Percentiles rank a stretch among this genome's conserved stretches.
phyloP scores from a whole-genome alignment of 306 rosid species.

The Abrus precatorius region DNA sequence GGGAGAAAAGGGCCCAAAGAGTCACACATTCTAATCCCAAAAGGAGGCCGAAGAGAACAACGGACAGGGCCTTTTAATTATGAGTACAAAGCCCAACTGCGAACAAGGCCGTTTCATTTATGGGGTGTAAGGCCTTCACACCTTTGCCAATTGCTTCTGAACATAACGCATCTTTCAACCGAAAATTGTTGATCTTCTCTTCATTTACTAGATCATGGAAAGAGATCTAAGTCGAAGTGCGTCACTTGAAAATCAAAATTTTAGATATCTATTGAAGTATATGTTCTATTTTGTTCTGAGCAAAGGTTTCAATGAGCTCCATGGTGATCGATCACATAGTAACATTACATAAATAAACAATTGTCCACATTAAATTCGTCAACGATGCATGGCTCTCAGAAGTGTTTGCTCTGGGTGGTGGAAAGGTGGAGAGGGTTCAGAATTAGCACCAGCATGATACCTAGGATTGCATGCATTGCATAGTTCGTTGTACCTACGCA shows the following conservation, averaged over 20 bases:
- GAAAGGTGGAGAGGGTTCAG: not conserved
- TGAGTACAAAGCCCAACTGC: too few relatives aligned
- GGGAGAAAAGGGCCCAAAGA: too few relatives aligned
- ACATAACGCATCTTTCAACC: not conserved
- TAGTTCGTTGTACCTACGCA: conserved; percentile 57
- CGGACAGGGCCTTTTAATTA: too few relatives aligned
- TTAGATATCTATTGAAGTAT: not conserved
- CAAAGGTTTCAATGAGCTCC: conserved; percentile 2
- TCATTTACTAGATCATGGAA: not conserved
- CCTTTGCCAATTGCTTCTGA: not conserved
- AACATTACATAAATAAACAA: not conserved
- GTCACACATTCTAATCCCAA: too few relatives aligned
- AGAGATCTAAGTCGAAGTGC: not conserved
- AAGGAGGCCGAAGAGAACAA: too few relatives aligned
- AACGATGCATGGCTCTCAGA: conserved; percentile 34
- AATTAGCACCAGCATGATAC: not conserved
- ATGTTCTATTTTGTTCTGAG: not conserved
- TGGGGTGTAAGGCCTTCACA: not conserved
- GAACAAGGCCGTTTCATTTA: not conserved
- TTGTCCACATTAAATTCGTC: conserved; percentile 4
- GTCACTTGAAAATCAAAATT: conserved; percentile 3
- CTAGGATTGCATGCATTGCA: conserved; percentile 61
- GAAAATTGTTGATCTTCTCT: not conserved
- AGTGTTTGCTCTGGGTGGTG: not conserved
- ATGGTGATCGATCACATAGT: not conserved